Conservation (phyloP, 192 early-diverging fungal species). For the Backusella psychrophila region DNA sequence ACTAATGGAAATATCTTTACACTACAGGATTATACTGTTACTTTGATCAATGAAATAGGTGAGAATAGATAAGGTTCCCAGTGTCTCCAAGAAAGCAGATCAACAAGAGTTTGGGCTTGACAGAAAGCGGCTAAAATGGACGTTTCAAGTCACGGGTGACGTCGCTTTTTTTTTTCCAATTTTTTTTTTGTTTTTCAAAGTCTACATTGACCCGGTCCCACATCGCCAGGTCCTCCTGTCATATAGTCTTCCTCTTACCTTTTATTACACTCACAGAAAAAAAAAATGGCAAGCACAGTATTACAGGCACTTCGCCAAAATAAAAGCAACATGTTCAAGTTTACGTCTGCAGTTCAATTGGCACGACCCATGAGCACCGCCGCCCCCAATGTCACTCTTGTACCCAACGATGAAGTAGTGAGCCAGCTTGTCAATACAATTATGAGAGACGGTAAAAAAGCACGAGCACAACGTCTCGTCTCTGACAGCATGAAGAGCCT, state of each 20-base stretch:
- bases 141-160: neutral
- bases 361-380: slow-evolving; percentile 6
- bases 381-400: neutral
- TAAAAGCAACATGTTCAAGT: neutral
- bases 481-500: slow-evolving; percentile 69
- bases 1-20: neutral
- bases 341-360: neutral
- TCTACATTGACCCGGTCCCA: neutral
- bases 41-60: no score
- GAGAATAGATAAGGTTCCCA: no score
- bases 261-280: neutral
- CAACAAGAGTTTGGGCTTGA: neutral
- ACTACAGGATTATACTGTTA: no score
- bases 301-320: slow-evolving; percentile 11
- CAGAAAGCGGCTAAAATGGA: neutral
- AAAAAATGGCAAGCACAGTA: neutral
- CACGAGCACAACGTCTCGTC: slow-evolving; percentile 66
- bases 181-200: slow-evolving; percentile 2
- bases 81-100: neutral
- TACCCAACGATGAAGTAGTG: slow-evolving; percentile 59
- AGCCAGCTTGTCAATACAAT: slow-evolving; percentile 85
- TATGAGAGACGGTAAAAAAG: slow-evolving; percentile 92
- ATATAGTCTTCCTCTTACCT: neutral
- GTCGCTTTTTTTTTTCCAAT: neutral
- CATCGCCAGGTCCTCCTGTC: slow-evolving; percentile 6